A percentile compares a stretch with the other conserved stretches of the same genome.
These are phyloP conservation scores for Earliella scabrosa DNA, from an alignment of 1,284 basidiomycete genomes.

Conservation along the genomic window DNA sequence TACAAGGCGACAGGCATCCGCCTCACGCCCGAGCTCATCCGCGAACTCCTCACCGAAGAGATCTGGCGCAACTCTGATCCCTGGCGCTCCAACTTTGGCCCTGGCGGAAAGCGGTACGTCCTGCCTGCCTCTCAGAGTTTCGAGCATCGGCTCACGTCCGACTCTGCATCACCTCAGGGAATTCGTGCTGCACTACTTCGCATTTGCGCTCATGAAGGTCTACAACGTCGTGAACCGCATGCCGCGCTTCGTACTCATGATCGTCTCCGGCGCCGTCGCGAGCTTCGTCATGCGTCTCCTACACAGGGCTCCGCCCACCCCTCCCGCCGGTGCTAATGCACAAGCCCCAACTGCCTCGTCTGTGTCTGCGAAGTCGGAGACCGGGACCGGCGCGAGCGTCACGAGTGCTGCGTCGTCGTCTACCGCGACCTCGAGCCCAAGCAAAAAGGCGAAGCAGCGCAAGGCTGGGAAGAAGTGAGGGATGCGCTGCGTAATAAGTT, in stretches of 20 bases:
- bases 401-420: constrained; percentile 19
- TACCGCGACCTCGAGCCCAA: constrained; percentile 18
- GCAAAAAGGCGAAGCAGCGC: constrained; percentile 33
- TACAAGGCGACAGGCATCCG: constrained; percentile 66
- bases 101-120: constrained; percentile 73
- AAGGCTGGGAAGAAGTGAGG: constrained; percentile 27
- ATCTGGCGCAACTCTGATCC: constrained; percentile 59
- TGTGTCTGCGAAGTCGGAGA: not conserved
- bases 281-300: constrained; percentile 61
- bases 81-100: constrained; percentile 67
- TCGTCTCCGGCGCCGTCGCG: constrained; percentile 60
- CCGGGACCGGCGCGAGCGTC: constrained; percentile 7
- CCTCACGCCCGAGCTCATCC: constrained; percentile 58
- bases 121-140: not conserved
- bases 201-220: constrained; percentile 47
- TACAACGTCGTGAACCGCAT: constrained; percentile 55
- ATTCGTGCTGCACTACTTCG: constrained; percentile 66
- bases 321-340: too few relatives aligned
- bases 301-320: constrained; percentile 38
- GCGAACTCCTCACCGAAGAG: constrained; percentile 65
- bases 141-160: not conserved
- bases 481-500: constrained; percentile 15
- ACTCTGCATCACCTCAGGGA: constrained; percentile 64
- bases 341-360: too few relatives aligned
- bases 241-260: constrained; percentile 63